phyloP scores from a whole-genome alignment of 192 early-diverging fungal species.

The Glomus cerebriforme region DNA sequence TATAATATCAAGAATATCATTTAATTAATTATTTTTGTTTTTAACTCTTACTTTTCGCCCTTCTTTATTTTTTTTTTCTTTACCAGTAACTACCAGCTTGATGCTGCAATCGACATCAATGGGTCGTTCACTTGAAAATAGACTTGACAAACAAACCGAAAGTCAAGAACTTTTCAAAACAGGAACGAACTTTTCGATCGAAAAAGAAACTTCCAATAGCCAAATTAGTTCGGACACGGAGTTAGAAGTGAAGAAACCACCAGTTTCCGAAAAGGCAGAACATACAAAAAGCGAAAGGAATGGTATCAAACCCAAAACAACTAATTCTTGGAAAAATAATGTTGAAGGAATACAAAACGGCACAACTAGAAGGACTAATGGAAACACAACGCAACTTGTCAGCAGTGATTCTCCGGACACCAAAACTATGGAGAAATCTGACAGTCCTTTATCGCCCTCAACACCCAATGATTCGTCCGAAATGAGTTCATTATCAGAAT shows the following conservation, averaged over 20 bases:
- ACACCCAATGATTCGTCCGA: constrained; percentile 20
- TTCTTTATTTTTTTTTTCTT: background rate
- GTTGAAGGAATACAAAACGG: background rate
- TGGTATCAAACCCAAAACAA: background rate
- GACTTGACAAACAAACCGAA: constrained; percentile 1
- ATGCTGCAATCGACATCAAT: constrained; percentile 6
- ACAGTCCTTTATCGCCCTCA: background rate
- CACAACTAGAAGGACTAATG: constrained; percentile 3
- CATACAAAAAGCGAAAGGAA: background rate
- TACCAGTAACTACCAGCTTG: background rate
- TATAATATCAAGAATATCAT: background rate
- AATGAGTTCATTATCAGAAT: constrained; percentile 18
- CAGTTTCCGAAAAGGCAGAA: background rate
- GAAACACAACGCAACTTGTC: background rate
- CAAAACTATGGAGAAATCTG: background rate
- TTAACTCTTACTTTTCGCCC: background rate
- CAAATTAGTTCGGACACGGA: constrained; percentile 3
- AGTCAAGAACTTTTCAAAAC: background rate
- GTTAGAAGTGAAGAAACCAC: background rate
- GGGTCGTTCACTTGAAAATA: constrained; percentile 6
- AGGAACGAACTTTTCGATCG: background rate
- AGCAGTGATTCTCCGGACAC: constrained; percentile 2
- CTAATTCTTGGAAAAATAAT: background rate
- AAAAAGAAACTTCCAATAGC: background rate
- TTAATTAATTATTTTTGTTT: background rate